phyloP scores from a whole-genome alignment of 2,329 filamentous ascomycete genomes.

The Nemania serpens region DNA sequence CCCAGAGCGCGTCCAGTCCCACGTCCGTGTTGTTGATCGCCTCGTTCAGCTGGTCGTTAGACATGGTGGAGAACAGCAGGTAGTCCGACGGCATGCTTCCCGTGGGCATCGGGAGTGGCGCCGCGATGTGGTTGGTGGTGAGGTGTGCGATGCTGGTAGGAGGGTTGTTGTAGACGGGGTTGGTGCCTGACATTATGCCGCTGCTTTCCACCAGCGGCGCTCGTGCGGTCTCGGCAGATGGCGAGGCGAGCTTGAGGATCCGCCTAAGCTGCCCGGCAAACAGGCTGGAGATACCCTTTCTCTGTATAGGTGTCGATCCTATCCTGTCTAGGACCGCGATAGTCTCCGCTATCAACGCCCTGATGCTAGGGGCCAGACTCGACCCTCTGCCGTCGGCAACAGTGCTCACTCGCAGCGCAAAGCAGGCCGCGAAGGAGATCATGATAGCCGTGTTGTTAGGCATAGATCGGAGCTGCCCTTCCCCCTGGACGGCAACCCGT shows the following conservation, averaged over 20 bases:
- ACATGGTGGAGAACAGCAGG: conserved; percentile 43
- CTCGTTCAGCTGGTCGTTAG: conserved; percentile 43
- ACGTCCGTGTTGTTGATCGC: conserved; percentile 43
- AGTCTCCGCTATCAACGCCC: conserved; percentile 69
- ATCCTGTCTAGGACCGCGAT: conserved; percentile 72
- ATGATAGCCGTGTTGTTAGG: conserved; percentile 80
- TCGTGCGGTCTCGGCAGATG: conserved; percentile 33
- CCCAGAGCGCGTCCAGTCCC: conserved; percentile 41
- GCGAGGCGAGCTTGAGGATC: conserved; percentile 46
- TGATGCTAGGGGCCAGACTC: conserved; percentile 64
- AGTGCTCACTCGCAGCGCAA: conserved; percentile 67
- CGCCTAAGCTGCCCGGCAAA: conserved; percentile 62
- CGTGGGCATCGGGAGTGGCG: conserved; percentile 35
- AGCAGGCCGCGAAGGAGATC: conserved; percentile 76
- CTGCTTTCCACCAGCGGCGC: conserved; percentile 29
- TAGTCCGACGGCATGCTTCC: conserved; percentile 37
- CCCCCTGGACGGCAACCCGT: conserved; percentile 73
- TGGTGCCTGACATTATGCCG: conserved; percentile 27
- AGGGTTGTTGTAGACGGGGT: conserved; percentile 30
- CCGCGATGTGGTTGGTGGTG: conserved; percentile 27
- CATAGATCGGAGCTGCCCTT: conserved; percentile 72
- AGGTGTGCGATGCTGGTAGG: conserved; percentile 30
- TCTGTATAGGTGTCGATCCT: conserved; percentile 66
- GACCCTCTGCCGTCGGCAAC: conserved; percentile 60
- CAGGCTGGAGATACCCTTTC: conserved; percentile 67